A percentile compares a stretch with the other conserved stretches of the same genome.
These are phyloP conservation scores for Casuarina glauca DNA, from an alignment of 306 rosid species.

Conservation along the genomic window DNA sequence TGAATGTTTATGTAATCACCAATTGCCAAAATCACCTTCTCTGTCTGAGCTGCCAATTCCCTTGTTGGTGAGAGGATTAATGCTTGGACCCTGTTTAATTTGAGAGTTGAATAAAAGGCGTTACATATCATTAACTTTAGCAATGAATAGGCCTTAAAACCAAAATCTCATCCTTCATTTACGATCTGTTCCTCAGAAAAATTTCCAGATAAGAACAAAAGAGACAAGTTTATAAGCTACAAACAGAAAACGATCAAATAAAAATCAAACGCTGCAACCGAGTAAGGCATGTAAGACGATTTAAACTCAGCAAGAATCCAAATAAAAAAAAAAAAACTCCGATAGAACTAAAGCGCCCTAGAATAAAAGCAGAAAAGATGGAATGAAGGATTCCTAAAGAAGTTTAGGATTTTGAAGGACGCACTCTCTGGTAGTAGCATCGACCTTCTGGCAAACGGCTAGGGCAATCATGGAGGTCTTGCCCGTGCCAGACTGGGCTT, in stretches of 20 bases:
- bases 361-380: neutral
- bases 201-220: neutral
- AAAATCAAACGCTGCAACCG: neutral
- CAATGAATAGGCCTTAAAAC: neutral
- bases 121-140: too few relatives aligned
- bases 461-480: conserved; percentile 97
- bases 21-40: conserved; percentile 85
- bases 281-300: neutral
- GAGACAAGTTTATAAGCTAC: neutral
- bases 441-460: conserved; percentile 87
- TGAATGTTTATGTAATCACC: conserved; percentile 89
- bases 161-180: too few relatives aligned
- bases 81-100: conserved; percentile 67
- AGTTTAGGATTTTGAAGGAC: conserved; percentile 19
- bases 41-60: conserved; percentile 94
- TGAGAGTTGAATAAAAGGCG: neutral
- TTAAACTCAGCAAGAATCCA: neutral
- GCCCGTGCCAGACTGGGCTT: conserved; percentile 98
- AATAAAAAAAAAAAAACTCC: neutral
- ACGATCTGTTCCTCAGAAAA: too few relatives aligned
- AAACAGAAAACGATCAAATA: neutral
- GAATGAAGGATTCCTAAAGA: neutral
- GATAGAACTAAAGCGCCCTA: neutral
- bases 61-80: conserved; percentile 95
- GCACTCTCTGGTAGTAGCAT: conserved; percentile 72